Conservation (phyloP, 768 basidiomycete genomes). For the Coprinopsis sp. region DNA sequence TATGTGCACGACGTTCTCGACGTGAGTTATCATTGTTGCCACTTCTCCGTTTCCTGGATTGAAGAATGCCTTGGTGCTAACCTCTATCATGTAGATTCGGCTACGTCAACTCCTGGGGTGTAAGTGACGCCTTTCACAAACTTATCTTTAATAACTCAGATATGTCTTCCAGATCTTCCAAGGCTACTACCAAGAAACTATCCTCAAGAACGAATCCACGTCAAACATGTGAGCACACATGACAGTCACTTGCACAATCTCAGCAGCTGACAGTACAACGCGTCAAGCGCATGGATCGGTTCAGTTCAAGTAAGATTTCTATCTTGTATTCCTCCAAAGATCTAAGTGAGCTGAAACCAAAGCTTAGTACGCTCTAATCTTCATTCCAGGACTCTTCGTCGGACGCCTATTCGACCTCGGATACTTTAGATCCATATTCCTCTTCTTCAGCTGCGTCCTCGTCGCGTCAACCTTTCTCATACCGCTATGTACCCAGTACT, state of each 20-base stretch:
- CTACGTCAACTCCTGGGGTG: conserved; percentile 73
- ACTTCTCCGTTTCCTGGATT: background rate
- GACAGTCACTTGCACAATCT: too few species aligned
- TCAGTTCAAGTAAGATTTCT: conserved; percentile 51
- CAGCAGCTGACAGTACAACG: background rate
- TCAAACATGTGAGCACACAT: conserved; percentile 51
- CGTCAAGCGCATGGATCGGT: conserved; percentile 71
- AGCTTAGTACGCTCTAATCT: conserved; percentile 55
- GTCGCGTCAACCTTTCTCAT: conserved; percentile 58
- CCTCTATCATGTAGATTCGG: conserved; percentile 45
- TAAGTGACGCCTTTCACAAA: conserved; percentile 39
- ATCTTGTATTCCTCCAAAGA: background rate
- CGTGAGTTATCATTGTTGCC: conserved; percentile 27
- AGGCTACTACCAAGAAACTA: conserved; percentile 55
- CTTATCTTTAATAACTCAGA: background rate
- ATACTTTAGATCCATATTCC: conserved; percentile 50
- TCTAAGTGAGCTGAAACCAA: background rate
- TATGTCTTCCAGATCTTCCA: conserved; percentile 57
- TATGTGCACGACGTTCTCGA: conserved; percentile 43
- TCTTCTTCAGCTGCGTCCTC: conserved; percentile 44
- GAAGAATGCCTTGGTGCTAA: conserved; percentile 3
- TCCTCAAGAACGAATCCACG: conserved; percentile 44
- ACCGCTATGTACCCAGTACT: conserved; percentile 67
- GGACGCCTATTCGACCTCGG: conserved; percentile 76
- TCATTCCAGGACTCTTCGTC: conserved; percentile 55